Evolutionary conservation across 1,284 basidiomycete species (phyloP), one percentile per base, ranked within the genome.

Genomic region (Rhodotorula sp.): DNA sequence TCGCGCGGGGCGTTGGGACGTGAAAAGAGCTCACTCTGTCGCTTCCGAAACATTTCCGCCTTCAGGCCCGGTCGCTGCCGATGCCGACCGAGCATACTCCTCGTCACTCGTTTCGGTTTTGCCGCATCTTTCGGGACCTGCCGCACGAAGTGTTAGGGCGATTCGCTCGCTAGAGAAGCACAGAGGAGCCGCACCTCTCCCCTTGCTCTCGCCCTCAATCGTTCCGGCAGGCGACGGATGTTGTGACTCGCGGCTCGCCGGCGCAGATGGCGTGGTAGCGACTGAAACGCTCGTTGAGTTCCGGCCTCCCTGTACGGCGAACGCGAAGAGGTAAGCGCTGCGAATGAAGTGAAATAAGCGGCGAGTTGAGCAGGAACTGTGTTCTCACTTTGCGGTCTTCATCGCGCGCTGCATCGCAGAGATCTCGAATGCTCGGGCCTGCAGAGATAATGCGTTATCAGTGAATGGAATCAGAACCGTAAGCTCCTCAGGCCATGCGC

Each of bases 241-340:
- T 97, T 90, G 80, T 97, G 94, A 76, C 92, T 94, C 2, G 94
- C 94, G 16, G 94, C 93, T 77, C 94, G 85, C 47, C 94, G 86
- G 34, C 94, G 86, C 19, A 97, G 84, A 79, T 94, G 91, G 31
- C 94, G 85, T 16, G 94, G 94, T 15, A 97, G 84, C 21, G 90
- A 88, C 81, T 97, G 94, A 87, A 94, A 97, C 2, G 89, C 91
- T 67, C 94, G 85, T 70, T 90, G 88, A 0, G 88, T 90, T 34
- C 88, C 86, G 71, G 85, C 86, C 21, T 79, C 77, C 26, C 81
- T 81, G 76, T 18, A 28, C 18, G 6, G 54, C 5, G 2, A 43
- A n/a, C 1, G 38, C 3, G 14, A 50, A n/a, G 26, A 49, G 19
- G 21, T 43, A 38, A 60, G 28, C 56, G n/a, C 16, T 5, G n/a